Evolutionary conservation across 1,284 basidiomycete genomes (phyloP), one percentile per base, ranked within the genome.

Genomic region (Fomitopsis schrenkii): DNA sequence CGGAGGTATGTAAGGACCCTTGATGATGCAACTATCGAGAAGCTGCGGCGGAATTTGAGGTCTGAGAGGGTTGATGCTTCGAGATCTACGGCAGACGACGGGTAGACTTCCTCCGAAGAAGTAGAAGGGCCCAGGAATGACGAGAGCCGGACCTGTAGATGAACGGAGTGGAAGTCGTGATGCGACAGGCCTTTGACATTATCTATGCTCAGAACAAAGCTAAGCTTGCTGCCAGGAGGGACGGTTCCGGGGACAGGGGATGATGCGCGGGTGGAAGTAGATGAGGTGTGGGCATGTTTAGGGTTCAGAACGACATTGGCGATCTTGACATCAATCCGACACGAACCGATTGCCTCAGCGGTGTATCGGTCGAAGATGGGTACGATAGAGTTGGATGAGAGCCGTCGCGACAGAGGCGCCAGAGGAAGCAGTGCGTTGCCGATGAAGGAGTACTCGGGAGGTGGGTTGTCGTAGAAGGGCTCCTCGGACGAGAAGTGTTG

Each of bases 281-380:
- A 75, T 1, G 91, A 91, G 55, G 82, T 77, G 68, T 80, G 81
- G 59, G 79, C 76, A 71, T 89, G 82, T 73, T 84, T 90, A 15
- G 80, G 75, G 3, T 85, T 77, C 65, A 85, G 73, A n/a, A 85
- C 78, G 22, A 92, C 83, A 64, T 86, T 91, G 62, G 89, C 83
- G 56, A 93, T 82, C 74, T 89, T 93, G 73, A 95, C 82, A 66
- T 93, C 89, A 55, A 95, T 81, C 19, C 92, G 85, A 76, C 94
- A 97, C 40, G 93, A 94, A 0, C 95, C 95, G 64, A 97, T 94
- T 2, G 94, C 94, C 72, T 97, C 95, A 58, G 93, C 84, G 1
- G 95, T 97, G 71, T 95, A 96, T 52, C 91, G 86, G 71, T 93
- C 96, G 71, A 94, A 93, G 71, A 98, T 95, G 2, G 94, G 93